Conservation (phyloP, 139 green algal genomes). For the Dunaliella primolecta region DNA sequence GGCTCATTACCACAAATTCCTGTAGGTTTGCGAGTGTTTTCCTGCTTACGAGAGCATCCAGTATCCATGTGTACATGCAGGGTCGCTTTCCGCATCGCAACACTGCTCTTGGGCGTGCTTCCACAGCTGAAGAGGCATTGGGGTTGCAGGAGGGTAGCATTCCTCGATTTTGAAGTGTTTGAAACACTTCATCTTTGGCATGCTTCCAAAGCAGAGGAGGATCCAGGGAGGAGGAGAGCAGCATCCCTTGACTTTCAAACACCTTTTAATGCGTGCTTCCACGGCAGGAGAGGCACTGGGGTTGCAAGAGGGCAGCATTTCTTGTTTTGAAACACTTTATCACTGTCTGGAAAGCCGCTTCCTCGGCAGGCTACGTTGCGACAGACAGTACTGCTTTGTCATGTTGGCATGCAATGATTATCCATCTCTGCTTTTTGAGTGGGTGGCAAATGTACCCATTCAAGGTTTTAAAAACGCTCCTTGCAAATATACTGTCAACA, state of each 20-base stretch:
- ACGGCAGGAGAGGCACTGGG: background rate
- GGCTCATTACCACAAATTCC: no score
- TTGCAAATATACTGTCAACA: no score
- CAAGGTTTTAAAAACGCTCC: no score
- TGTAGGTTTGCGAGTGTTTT: no score
- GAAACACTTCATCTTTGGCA: background rate
- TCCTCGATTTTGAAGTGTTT: background rate
- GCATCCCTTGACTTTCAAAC: background rate
- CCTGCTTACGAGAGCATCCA: no score
- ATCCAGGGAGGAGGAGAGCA: background rate
- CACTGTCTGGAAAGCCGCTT: background rate
- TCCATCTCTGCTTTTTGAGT: no score
- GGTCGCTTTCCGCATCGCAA: conserved; percentile 69
- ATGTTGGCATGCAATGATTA: no score
- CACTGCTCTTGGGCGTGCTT: conserved; percentile 43
- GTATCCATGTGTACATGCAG: background rate
- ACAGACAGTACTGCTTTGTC: no score
- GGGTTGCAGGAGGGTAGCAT: conserved; percentile 58
- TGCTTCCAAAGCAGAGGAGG: background rate
- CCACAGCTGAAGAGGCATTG: conserved; percentile 48
- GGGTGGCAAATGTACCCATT: no score
- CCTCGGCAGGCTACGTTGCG: no score
- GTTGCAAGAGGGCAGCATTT: background rate
- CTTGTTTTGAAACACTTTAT: background rate
- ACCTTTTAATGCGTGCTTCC: background rate